Base-by-base conservation (phyloP, 257 asterid genomes). In the Gentiana dahurica region DNA sequence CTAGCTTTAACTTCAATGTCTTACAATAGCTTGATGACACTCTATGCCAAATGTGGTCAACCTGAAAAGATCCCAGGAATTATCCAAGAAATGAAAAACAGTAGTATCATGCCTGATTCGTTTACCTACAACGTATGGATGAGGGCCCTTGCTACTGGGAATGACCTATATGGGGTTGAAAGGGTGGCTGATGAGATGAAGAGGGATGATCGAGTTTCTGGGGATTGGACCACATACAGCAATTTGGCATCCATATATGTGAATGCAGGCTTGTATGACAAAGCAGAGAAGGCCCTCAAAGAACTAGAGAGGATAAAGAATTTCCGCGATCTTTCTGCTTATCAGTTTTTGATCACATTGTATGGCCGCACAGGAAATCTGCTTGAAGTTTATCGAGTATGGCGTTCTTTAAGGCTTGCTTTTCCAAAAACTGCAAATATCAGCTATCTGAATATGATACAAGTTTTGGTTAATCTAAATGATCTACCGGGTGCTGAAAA, bases 401-500 rank as follows among this genome's bases (percentile, higher is more conserved):
- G 98, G 98, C 94, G 94, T 35, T 85, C 98, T 7, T 55, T 92
- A 75, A 87, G 79, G 79, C 78, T 92, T 56, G 97, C 97, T 47
- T 85, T 85, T 66, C 83, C 75, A 12, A 81, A 75, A 78, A 85
- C 97, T 6, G 84, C 94, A 45, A 88, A 85, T 44, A 44, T 81
- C 39, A 87, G 95, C 71, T 92, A 85, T 75, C 80, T 87, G 57
- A 88, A 92, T 71, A 83, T 92, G 97, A 92, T 85, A 51, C 94
- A 80, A 48, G 87, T 77, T 54, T 63, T 92, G 75, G 88, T 88
- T 51, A 85, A 79, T 50, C 68, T 85, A 71, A 75, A 92, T 51
- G 98, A 92, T 75, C 50, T 88, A 61, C 93, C 97, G 4, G 97
- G 95, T 65, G 97, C 98, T 3, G 97, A 87, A 79, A 85, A 85